Conservation (phyloP, 441 rosid species). For the Eruca vesicaria region DNA sequence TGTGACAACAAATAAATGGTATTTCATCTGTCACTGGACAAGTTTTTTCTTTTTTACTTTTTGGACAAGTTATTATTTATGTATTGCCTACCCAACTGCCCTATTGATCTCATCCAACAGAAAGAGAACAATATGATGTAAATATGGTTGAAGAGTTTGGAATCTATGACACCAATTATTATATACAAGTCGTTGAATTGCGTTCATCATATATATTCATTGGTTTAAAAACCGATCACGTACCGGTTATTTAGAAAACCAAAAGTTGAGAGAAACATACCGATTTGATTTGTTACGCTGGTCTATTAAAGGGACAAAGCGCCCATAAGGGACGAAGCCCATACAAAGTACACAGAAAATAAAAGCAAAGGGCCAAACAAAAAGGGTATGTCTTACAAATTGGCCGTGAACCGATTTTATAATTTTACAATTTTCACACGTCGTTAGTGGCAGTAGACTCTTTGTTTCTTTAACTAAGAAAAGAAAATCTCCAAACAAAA, state of each 20-base stretch:
- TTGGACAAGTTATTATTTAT: constrained; percentile 37
- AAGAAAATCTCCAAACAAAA: no score
- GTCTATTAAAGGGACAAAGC: no score
- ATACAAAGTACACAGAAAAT: no score
- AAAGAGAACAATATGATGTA: constrained; percentile 13
- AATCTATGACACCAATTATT: constrained; percentile 25
- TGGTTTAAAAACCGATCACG: neutral
- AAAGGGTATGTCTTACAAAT: no score
- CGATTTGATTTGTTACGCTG: neutral
- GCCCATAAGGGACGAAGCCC: no score
- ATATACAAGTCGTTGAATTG: neutral
- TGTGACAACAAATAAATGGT: constrained; percentile 44
- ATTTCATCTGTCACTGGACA: constrained; percentile 37
- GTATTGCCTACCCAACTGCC: constrained; percentile 45
- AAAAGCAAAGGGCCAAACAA: no score
- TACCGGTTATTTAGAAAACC: neutral
- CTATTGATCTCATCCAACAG: constrained; percentile 34
- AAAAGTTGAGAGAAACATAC: neutral
- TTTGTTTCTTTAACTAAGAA: no score
- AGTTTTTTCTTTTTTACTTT: neutral
- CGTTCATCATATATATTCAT: neutral
- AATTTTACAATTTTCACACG: no score
- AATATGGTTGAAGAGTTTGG: constrained; percentile 22
- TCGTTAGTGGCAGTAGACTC: no score
- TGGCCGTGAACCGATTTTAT: no score